phyloP scores from a whole-genome alignment of 805 yeast genomes.

The Ogataea allantospora region DNA sequence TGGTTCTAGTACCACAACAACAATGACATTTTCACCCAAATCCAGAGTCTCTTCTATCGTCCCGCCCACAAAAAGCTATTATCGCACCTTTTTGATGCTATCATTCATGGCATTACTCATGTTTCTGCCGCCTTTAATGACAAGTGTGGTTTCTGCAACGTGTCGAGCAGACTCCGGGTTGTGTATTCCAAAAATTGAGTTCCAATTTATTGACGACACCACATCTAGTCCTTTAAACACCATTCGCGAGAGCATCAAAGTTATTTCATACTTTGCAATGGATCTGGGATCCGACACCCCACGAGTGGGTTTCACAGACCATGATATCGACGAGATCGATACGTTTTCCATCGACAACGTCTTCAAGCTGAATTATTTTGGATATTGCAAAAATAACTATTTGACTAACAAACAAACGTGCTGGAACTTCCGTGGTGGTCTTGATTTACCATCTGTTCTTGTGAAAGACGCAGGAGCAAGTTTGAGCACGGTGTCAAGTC shows the following conservation, averaged over 20 bases:
- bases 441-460: slow-evolving; percentile 47
- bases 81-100: slow-evolving; percentile 23
- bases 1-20: slow-evolving; percentile 6
- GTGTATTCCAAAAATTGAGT: slow-evolving; percentile 44
- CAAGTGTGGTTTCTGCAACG: slow-evolving; percentile 26
- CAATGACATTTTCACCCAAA: slow-evolving; percentile 6
- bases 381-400: slow-evolving; percentile 45
- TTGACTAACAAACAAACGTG: slow-evolving; percentile 29
- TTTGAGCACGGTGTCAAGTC: slow-evolving; percentile 39
- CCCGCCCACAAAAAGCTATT: slow-evolving; percentile 21
- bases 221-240: slow-evolving; percentile 36
- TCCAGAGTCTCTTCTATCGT: slow-evolving; percentile 2
- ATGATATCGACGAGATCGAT: slow-evolving; percentile 36
- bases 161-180: slow-evolving; percentile 33
- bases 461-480: slow-evolving; percentile 51
- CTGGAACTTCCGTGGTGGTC: slow-evolving; percentile 37
- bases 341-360: slow-evolving; percentile 43
- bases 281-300: slow-evolving; percentile 36
- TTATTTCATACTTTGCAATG: slow-evolving; percentile 44
- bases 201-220: slow-evolving; percentile 39
- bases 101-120: slow-evolving; percentile 23
- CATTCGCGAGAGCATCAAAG: slow-evolving; percentile 42
- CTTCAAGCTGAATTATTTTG: slow-evolving; percentile 44
- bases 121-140: slow-evolving; percentile 27
- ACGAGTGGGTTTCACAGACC: slow-evolving; percentile 15